Conservation (phyloP, 2,329 filamentous ascomycete species). For the Paracorniculantispora psalliotae region DNA sequence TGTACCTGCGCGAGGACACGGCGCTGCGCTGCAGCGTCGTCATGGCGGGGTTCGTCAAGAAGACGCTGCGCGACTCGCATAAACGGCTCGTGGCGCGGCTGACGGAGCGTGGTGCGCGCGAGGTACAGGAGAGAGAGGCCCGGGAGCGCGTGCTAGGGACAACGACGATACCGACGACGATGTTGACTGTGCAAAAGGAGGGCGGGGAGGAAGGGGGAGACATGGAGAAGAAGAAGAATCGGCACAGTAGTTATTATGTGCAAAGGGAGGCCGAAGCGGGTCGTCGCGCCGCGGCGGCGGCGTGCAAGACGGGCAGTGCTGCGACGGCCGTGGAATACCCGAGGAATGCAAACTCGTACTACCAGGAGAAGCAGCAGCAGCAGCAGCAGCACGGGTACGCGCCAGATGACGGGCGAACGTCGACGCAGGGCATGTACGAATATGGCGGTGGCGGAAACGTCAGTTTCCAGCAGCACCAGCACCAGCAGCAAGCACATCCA, state of each 20-base stretch:
- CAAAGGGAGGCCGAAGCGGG: background rate
- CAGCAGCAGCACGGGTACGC: background rate
- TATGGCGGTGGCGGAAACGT: background rate
- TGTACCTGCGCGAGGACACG: conserved; percentile 83
- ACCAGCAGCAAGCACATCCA: background rate
- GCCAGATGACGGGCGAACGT: background rate
- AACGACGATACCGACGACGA: too few species aligned
- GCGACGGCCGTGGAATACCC: background rate
- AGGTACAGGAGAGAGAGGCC: conserved; percentile 34
- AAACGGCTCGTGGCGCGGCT: conserved; percentile 63
- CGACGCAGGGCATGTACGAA: background rate
- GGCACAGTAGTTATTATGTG: conserved; percentile 1
- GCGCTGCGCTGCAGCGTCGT: conserved; percentile 74
- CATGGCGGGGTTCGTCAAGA: conserved; percentile 72
- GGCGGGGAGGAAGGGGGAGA: background rate
- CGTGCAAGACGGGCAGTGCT: too few species aligned
- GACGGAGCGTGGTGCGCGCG: conserved; percentile 26
- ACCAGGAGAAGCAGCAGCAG: background rate
- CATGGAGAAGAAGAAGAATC: background rate
- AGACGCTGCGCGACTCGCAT: conserved; percentile 74
- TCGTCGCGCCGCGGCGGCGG: background rate
- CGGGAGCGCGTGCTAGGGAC: background rate
- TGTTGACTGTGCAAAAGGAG: too few species aligned
- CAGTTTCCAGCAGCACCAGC: background rate
- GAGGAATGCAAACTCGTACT: background rate